These are phyloP conservation scores for Ustilago hordei DNA, from an alignment of 1,284 basidiomycete species.

Conservation along the genomic window DNA sequence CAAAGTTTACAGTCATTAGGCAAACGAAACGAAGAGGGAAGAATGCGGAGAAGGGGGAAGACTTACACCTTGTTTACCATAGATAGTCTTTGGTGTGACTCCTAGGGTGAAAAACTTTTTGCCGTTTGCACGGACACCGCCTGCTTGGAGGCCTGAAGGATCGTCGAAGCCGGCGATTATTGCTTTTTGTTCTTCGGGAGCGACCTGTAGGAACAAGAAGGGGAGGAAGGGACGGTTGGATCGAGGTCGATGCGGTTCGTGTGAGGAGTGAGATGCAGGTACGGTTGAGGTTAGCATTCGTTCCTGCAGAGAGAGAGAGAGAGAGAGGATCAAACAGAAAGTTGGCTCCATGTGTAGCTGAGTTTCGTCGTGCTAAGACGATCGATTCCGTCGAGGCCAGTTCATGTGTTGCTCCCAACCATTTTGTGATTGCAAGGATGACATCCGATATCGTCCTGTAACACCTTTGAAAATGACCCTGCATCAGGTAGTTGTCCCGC, in stretches of 20 bases:
- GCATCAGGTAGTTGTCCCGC: not conserved
- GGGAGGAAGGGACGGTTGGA: not conserved
- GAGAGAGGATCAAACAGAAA: no score
- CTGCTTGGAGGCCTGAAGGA: slow-evolving; percentile 71
- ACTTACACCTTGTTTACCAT: slow-evolving; percentile 84
- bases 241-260: not conserved
- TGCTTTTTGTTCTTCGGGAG: slow-evolving; percentile 80
- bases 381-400: no score
- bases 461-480: no score
- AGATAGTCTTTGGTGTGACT: slow-evolving; percentile 76
- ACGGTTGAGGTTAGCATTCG: no score
- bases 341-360: no score
- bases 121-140: slow-evolving; percentile 79
- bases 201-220: slow-evolving; percentile 73
- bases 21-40: not conserved
- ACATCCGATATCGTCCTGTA: no score
- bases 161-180: slow-evolving; percentile 75
- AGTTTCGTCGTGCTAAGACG: no score
- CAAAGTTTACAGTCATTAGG: slow-evolving; percentile 10
- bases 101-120: slow-evolving; percentile 84
- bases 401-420: no score
- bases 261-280: not conserved
- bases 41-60: not conserved
- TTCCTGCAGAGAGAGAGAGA: no score
- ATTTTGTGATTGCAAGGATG: no score